Evolutionary conservation across 352 stramenopile genomes (phyloP), one percentile per base, ranked within the genome.

Genomic region (Pythium graminicola): DNA sequence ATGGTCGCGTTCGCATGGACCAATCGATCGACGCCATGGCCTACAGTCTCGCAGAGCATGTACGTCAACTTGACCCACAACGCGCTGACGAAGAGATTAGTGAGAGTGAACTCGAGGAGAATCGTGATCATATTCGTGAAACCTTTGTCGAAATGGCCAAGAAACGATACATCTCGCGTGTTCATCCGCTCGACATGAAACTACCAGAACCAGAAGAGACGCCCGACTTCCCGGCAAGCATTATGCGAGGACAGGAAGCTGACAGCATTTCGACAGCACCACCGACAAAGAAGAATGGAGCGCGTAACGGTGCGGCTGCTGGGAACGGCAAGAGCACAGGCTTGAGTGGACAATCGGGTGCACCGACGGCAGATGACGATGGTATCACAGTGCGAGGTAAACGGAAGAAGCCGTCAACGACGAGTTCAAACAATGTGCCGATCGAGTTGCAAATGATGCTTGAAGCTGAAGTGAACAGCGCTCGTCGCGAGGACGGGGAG

Each of bases 131-230:
- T 20, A 71, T 94, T 42, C 79, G 73, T 26, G 59, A 77, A 14
- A 62, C 65, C n/a, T 93, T 94, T 57, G 72, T 93, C 24, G 76
- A 94, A 36, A 93, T 95, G 84, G 82, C 82, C 56, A 95, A 95
- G 64, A 88, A 88, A 61, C 74, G 84, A 43, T 93, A 89, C 67
- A 86, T 95, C 47, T 77, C 78, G 24, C 78, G 84, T 10, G 84
- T 95, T 35, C 82, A 95, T 48, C 84, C 84, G 38, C 54, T 95
- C 11, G 79, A 93, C 46, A 65, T 95, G 46, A 89, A 81, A 50
- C 53, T 87, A 26, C 72, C 66, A 0, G 73, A 87, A 47, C 61
- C 65, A 1, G 73, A 89, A 38, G 73, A 78, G 38, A 57, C 62
- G n/a, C 71, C 70, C 3, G 78, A 86, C 6, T 81, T 86, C 36